A percentile compares a stretch with the other conserved stretches of the same genome.
phyloP scores from a whole-genome alignment of 139 green algal genomes.

The Closterium sp. region DNA sequence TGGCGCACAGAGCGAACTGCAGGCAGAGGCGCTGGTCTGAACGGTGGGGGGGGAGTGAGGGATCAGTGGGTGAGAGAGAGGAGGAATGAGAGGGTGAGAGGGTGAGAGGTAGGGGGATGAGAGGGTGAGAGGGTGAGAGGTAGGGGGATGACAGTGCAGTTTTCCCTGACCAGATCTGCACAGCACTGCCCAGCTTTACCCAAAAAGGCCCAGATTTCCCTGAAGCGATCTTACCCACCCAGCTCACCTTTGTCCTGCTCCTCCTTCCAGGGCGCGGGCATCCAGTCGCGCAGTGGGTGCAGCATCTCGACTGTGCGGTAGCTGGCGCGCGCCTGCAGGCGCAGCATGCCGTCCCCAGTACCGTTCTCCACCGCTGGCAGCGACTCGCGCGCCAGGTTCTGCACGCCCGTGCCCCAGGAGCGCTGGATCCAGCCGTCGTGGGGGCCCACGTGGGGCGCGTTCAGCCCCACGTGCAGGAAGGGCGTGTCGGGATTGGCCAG shows the following conservation, averaged over 20 bases:
- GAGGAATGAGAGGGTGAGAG: neutral
- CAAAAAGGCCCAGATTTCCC: no score
- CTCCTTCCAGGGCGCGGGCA: neutral
- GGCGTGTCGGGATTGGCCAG: constrained; percentile 63
- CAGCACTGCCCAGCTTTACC: no score
- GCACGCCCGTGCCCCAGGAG: constrained; percentile 45
- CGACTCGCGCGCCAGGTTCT: constrained; percentile 60
- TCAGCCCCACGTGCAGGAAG: constrained; percentile 70
- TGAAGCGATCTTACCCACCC: neutral
- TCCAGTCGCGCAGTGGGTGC: constrained; percentile 64
- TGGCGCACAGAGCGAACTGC: constrained; percentile 39
- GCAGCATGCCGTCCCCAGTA: constrained; percentile 59
- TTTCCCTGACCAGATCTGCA: no score
- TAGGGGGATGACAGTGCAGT: no score
- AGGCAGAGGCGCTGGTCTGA: constrained; percentile 3
- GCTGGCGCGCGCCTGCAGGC: constrained; percentile 54
- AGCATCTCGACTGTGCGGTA: constrained; percentile 41
- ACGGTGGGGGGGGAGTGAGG: neutral
- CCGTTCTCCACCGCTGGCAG: constrained; percentile 42
- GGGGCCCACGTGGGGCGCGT: constrained; percentile 46
- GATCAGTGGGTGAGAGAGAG: neutral
- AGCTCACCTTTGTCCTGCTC: constrained; percentile 9
- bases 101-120: neutral
- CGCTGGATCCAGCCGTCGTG: constrained; percentile 41
- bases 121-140: neutral